Evolutionary conservation across 768 basidiomycete species (phyloP), one percentile per base, ranked within the genome.

Genomic region (Psilocybe cubensis): DNA sequence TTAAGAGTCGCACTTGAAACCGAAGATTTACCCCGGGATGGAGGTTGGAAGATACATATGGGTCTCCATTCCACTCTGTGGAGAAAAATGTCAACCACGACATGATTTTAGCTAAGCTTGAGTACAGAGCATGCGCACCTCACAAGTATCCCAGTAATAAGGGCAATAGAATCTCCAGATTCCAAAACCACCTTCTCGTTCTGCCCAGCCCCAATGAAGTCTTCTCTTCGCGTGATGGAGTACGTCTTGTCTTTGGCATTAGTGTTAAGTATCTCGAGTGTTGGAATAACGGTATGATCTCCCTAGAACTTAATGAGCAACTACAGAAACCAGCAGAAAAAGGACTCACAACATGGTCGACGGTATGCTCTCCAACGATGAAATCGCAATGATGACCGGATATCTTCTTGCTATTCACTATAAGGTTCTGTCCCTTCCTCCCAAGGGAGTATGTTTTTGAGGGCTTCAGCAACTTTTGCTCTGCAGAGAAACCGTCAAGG

Each of bases 361-460:
- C 60, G 1, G 80, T 70, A 52, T 78, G 87, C 3, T 72, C 59
- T 1, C 78, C 85, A 3, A 92, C 85, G 4, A 73, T 71, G 54
- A 92, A 81, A 46, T 77, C 70, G 46, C 83, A 84, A 60, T 89
- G 86, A 20, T 82, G 73, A 25, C 79, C 76, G 0, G 90, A 92
- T 44, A 93, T 77, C 66, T 83, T 87, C 65, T 85, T 85, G 72
- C 77, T 79, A 57, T 80, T 80, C 44, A 92, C 71, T 3, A 77
- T 25, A 1, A 92, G 72, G 0, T 75, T 74, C 41, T 71, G 70
- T 1, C 78, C 82, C 69, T 83, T 87, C 40, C 91, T 77, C 14
- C 89, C 88, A 0, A 92, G 61, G 0, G 63, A 33, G 55, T 89
- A 86, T 11, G 74, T 74, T 33, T 70, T 77, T 14, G 81, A 81